Evolutionary conservation across 495 filamentous ascomycete species (phyloP), one percentile per base, ranked within the genome.

Genomic region (Cercophora newfieldiana): DNA sequence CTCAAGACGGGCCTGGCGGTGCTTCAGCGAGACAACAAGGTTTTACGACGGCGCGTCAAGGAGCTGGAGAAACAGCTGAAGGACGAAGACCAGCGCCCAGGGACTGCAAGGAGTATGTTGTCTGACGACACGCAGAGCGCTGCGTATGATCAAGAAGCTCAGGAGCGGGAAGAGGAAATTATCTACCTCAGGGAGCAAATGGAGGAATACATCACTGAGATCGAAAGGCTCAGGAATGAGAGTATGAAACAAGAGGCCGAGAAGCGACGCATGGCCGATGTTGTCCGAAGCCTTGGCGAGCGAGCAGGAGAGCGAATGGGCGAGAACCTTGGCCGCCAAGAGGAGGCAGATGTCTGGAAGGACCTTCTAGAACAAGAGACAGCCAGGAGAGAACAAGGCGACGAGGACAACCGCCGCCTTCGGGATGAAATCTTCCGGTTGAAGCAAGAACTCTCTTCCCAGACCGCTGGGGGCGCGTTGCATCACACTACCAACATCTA

Each of bases 311-410:
- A 85, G 24, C 70, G 79, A 30, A 68, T 77, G 8, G 88, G 87
- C 25, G 88, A 88, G 31, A 87, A 88, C 72, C 77, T 90, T 3
- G 91, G 90, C 4, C 85, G 90, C 30, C 87, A 93, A 71, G 95
- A 97, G 75, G 92, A 96, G 69, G 87, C 93, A 64, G 90, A 94
- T 57, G 93, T 97, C 78, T 96, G 91, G 89, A 95, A 94, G 73
- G 94, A 99, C 72, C 87, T 97, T 69, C 84, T 97, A n/a, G 92
- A 97, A 69, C 90, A 94, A 53, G 95, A 98, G 75, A 94, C 91
- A 6, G 87, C 91, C 1, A 86, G 93, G 60, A 87, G 95, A 47
- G 95, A 97, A 76, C 92, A 97, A 75, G 86, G 91, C 21, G 93
- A 97, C 58, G 90, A 94, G 29, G 93, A 97, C 61, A 93, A 93